phyloP scores from a whole-genome alignment of 2,329 filamentous ascomycete species.

The Beauveria sp. region DNA sequence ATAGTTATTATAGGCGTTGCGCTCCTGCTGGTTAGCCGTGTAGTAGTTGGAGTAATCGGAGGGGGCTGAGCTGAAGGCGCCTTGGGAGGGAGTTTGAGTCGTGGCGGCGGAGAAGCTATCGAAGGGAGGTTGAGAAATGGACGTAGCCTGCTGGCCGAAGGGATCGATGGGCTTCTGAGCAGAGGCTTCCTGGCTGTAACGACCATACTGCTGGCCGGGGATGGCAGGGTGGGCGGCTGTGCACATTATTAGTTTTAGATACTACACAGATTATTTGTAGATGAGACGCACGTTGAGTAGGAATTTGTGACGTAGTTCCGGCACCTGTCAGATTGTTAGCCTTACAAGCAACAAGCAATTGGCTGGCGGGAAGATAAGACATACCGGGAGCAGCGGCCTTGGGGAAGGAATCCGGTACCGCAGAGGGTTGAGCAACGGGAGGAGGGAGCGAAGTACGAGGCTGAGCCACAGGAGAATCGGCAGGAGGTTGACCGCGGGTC shows the following conservation, averaged over 20 bases:
- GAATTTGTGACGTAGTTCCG: neutral
- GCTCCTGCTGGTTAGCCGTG: conserved; percentile 63
- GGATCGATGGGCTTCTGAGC: conserved; percentile 81
- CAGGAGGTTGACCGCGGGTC: conserved; percentile 85
- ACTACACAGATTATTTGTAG: neutral
- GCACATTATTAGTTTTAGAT: neutral
- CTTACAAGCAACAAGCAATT: neutral
- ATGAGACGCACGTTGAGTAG: conserved; percentile 20
- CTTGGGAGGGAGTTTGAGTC: conserved; percentile 53
- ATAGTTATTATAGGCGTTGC: conserved; percentile 73
- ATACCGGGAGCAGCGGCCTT: conserved; percentile 45
- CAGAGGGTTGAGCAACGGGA: conserved; percentile 52
- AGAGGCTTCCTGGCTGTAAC: conserved; percentile 60
- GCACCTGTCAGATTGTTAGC: neutral
- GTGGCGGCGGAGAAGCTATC: conserved; percentile 55
- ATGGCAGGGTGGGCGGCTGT: conserved; percentile 40
- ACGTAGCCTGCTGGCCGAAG: conserved; percentile 66
- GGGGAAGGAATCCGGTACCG: conserved; percentile 48
- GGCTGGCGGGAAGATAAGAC: conserved; percentile 15
- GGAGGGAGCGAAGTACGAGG: conserved; percentile 85
- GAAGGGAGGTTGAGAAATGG: conserved; percentile 45
- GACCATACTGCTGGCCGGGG: conserved; percentile 59
- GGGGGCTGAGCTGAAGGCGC: conserved; percentile 64
- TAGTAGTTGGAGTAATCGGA: conserved; percentile 83
- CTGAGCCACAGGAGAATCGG: conserved; percentile 80